Percentiles rank a stretch among this genome's conserved stretches.
phyloP scores from a whole-genome alignment of 2,329 filamentous ascomycete species.

The Aureobasidium sp. region DNA sequence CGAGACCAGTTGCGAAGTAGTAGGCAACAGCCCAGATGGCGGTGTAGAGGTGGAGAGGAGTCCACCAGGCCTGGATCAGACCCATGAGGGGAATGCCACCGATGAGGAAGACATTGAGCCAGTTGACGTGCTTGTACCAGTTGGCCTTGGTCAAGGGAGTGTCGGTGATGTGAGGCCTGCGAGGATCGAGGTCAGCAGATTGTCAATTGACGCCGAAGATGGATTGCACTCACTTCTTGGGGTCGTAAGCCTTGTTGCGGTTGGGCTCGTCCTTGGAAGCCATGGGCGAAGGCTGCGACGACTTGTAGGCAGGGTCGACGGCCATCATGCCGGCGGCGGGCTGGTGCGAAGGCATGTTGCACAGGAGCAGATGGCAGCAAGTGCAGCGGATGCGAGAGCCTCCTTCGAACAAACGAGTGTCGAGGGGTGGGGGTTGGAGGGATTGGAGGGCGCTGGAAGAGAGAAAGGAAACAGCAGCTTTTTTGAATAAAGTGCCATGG shows the following conservation, averaged over 20 bases:
- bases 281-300: constrained; percentile 40
- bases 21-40: constrained; percentile 66
- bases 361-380: background rate
- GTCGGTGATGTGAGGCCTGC: constrained; percentile 69
- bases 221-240: constrained; percentile 51
- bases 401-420: constrained; percentile 17
- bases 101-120: constrained; percentile 81
- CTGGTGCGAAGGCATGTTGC: constrained; percentile 47
- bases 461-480: constrained; percentile 7
- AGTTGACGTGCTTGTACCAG: constrained; percentile 91
- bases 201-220: background rate
- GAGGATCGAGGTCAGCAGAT: background rate
- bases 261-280: constrained; percentile 46
- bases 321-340: constrained; percentile 41
- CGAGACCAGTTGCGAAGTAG: constrained; percentile 65
- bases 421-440: constrained; percentile 7
- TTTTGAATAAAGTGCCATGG: constrained; percentile 15
- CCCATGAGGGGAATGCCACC: constrained; percentile 69
- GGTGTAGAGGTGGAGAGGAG: constrained; percentile 65
- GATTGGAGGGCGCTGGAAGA: constrained; percentile 5
- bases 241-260: constrained; percentile 47
- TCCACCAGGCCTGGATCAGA: constrained; percentile 68
- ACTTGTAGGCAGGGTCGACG: constrained; percentile 41
- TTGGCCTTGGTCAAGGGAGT: constrained; percentile 72
- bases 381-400: constrained; percentile 5